phyloP scores from a whole-genome alignment of 2,329 filamentous ascomycete species.

The Tolypocladium nubicola region DNA sequence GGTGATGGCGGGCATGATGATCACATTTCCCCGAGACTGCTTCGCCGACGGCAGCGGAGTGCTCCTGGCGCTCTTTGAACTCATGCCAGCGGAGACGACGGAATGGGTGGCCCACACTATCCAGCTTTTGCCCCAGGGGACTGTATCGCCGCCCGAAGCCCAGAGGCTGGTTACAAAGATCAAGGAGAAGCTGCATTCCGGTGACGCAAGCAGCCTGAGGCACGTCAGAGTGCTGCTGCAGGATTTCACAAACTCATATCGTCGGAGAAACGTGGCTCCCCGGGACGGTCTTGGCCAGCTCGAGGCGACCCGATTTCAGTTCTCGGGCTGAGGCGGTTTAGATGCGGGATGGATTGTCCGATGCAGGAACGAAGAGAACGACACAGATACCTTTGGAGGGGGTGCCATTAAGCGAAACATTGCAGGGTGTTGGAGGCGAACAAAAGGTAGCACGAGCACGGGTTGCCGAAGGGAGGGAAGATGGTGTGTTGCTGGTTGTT shows the following conservation, averaged over 20 bases:
- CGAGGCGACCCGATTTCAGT: slow-evolving; percentile 81
- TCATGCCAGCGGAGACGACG: slow-evolving; percentile 70
- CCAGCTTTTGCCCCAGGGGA: slow-evolving; percentile 71
- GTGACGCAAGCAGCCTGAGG: slow-evolving; percentile 49
- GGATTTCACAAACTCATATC: slow-evolving; percentile 93
- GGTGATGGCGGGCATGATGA: slow-evolving; percentile 97
- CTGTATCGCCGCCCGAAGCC: slow-evolving; percentile 68
- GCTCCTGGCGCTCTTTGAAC: slow-evolving; percentile 78
- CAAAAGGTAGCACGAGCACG: neutral
- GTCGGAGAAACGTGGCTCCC: slow-evolving; percentile 89
- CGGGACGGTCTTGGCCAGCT: slow-evolving; percentile 80
- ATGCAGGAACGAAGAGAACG: neutral
- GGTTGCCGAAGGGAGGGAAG: neutral
- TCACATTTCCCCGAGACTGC: slow-evolving; percentile 91
- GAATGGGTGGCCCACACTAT: slow-evolving; percentile 79
- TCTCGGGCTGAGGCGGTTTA: slow-evolving; percentile 30
- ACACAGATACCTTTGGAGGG: neutral
- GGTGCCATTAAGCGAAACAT: neutral
- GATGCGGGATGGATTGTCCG: slow-evolving; percentile 4
- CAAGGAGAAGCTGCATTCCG: slow-evolving; percentile 60
- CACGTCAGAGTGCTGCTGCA: slow-evolving; percentile 80
- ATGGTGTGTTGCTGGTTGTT: neutral
- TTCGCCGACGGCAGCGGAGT: slow-evolving; percentile 91
- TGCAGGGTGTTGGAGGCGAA: slow-evolving; percentile 1
- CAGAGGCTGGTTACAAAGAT: slow-evolving; percentile 74